Evolutionary conservation across 176 grass and related monocot genomes (phyloP).

Genomic region (Guadua angustifolia): DNA sequence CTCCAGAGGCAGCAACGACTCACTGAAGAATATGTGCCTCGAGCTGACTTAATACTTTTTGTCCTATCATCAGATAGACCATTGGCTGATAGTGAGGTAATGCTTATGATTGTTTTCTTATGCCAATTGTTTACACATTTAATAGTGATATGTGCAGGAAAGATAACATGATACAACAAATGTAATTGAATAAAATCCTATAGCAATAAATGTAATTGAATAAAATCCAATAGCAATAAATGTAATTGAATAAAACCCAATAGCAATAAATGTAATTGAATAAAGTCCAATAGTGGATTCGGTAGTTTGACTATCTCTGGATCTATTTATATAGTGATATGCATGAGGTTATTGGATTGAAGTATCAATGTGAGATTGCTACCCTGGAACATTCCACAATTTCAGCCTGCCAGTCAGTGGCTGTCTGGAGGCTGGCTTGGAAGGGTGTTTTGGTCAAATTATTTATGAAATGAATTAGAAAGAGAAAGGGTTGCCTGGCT

Average conservation of each 20-base stretch:
- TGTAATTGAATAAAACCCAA: neutral
- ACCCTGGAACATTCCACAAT: conserved; percentile 18
- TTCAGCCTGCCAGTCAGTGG: neutral
- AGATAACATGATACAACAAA: neutral
- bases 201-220: too few relatives aligned
- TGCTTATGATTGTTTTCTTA: conserved; percentile 7
- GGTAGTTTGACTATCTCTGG: neutral
- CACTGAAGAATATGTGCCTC: conserved; percentile 96
- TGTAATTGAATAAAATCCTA: neutral
- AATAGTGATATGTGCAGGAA: conserved; percentile 24
- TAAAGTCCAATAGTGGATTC: neutral
- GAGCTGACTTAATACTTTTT: conserved; percentile 95
- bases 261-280: conserved; percentile 5
- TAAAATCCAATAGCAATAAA: neutral
- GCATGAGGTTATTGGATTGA: neutral
- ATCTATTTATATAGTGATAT: neutral
- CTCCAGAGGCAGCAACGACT: conserved; percentile 97
- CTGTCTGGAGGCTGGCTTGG: neutral
- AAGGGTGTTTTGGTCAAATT: neutral
- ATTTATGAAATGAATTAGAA: neutral
- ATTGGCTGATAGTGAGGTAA: conserved; percentile 93
- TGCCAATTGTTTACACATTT: neutral
- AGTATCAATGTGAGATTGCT: conserved; percentile 1
- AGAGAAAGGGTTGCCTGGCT: neutral
- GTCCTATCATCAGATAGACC: conserved; percentile 87